Base-by-base conservation (phyloP, 768 basidiomycete species). In the Podaxis rugospora region DNA sequence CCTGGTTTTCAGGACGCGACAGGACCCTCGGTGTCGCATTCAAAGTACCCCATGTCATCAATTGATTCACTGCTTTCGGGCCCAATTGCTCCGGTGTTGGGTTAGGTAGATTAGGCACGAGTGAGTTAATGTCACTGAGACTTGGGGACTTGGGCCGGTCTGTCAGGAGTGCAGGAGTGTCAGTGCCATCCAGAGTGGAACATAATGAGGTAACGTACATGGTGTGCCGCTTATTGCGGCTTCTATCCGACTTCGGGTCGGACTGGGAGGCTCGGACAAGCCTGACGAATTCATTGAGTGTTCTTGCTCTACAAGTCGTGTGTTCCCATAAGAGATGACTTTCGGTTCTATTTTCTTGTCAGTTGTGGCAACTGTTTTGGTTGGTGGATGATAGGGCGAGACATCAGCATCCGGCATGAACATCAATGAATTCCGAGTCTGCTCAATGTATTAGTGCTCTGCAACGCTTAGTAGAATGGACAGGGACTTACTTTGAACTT, bases 31-130 rank as follows among this genome's bases (percentile, higher is more conserved):
- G 97, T 7, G 97, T 98, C 14, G 92, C 89, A 64, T 88, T 86
- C 23, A 98, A 79, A 11, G 93, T 95, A 1, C 97, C 97, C 94
- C 93, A 95, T 11, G 97, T 99, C 90, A 98, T 94, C 14, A 99
- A 83, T 66, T 98, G 89, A 68, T 94, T 93, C 55, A 98, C 81
- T 0, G 92, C 90, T 4, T 80, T 76, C 1, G 94, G 85, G 0
- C 92, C 92, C 50, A 98, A 82, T 67, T 92, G 80, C 4, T 86
- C 82, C 0, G 94, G 88, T 5, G 90, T 91, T 1, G 95, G 95
- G 0, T 95, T 93, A 2, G 97, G 96, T 9, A 96, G 73, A 58
- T 85, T 84, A 13, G 93, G 88, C 21, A 99, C 88, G 18, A 97
- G 86, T 2, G 88, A 79, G 70, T 92, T 93, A 11, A 78, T 80